These are phyloP conservation scores for Cyberlindnera xishuangbannaensis DNA, from an alignment of 805 yeast genomes.

Conservation along the genomic window DNA sequence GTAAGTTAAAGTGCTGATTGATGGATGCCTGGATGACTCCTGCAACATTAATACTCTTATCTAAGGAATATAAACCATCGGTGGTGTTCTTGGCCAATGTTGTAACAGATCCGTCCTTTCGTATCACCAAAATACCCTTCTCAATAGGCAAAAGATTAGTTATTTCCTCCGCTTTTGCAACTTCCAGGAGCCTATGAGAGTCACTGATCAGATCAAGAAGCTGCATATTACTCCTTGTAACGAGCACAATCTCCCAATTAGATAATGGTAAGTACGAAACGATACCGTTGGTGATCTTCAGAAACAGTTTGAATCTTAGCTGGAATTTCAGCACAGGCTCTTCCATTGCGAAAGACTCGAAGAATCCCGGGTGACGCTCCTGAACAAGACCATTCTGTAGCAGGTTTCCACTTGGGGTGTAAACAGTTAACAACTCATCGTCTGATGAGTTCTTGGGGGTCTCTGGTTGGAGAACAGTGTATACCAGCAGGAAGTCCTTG, in stretches of 20 bases:
- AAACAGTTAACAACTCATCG: constrained; percentile 21
- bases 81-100: no score
- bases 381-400: constrained; percentile 24
- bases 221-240: constrained; percentile 15
- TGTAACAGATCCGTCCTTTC: no score
- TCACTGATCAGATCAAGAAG: constrained; percentile 16
- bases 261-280: constrained; percentile 18
- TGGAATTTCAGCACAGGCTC: constrained; percentile 19
- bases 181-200: constrained; percentile 9
- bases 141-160: no score
- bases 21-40: no score
- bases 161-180: no score
- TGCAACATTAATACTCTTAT: no score
- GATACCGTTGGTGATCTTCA: constrained; percentile 23
- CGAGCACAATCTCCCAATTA: constrained; percentile 13
- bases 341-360: constrained; percentile 14
- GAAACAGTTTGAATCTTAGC: constrained; percentile 23
- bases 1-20: no score
- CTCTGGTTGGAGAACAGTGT: constrained; percentile 20
- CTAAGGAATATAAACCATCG: no score
- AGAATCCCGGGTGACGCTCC: constrained; percentile 13
- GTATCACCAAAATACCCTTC: no score
- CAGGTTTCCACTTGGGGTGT: constrained; percentile 14
- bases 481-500: constrained; percentile 32
- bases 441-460: constrained; percentile 7